Conservation (phyloP, 331 rosid genomes). For the Malus hybrid region DNA sequence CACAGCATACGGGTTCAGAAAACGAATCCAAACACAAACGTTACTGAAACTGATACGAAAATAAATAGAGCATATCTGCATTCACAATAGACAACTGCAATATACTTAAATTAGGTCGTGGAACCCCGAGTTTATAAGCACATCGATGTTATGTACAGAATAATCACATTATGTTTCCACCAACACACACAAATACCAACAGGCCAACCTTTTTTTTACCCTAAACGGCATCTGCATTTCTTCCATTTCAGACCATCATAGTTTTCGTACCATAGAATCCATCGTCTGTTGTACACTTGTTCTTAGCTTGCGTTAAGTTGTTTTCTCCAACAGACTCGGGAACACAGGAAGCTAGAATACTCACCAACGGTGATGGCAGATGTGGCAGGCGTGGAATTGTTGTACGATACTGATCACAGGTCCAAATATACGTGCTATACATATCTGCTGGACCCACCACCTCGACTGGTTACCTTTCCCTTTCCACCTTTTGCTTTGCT, state of each 20-base stretch:
- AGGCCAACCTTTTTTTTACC: not conserved
- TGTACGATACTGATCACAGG: constrained; percentile 26
- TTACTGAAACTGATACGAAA: not conserved
- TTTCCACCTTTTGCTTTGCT: constrained; percentile 24
- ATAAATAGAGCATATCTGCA: not conserved
- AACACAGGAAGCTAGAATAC: not conserved
- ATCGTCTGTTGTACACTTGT: not conserved
- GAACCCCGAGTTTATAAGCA: not conserved
- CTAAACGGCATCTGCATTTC: not conserved
- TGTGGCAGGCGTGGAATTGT: constrained; percentile 18
- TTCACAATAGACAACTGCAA: not conserved
- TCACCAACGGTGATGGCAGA: constrained; percentile 27
- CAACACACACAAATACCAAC: not conserved
- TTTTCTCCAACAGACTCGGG: not conserved
- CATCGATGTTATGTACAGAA: not conserved
- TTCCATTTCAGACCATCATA: not conserved
- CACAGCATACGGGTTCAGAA: not conserved
- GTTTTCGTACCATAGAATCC: not conserved
- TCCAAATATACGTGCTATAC: constrained; percentile 20
- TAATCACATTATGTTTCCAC: not conserved
- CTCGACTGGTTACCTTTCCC: constrained; percentile 24
- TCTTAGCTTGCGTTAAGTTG: not conserved
- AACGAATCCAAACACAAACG: not conserved
- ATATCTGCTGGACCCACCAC: constrained; percentile 19
- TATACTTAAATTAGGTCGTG: not conserved